Percentiles rank a stretch among this genome's conserved stretches.
phyloP scores from a whole-genome alignment of 352 stramenopile genomes.

The Pythium myriotylum region DNA sequence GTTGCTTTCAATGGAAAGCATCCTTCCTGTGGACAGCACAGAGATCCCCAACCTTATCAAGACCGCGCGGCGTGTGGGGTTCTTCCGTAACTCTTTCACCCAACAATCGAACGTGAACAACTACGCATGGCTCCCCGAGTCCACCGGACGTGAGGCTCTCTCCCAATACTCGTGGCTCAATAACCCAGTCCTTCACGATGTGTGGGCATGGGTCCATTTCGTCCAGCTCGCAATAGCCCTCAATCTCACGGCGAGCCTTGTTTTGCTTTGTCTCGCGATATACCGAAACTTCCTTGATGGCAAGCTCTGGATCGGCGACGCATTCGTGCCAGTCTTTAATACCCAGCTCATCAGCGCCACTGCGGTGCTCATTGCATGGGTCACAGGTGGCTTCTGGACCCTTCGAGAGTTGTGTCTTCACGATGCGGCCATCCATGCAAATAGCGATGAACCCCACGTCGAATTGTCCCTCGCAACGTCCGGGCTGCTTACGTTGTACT shows the following conservation, averaged over 20 bases:
- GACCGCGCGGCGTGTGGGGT: constrained; percentile 9
- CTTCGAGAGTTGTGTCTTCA: constrained; percentile 39
- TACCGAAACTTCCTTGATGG: constrained; percentile 34
- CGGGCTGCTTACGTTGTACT: constrained; percentile 41
- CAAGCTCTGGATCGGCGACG: too few relatives aligned
- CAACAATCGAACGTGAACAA: constrained; percentile 27
- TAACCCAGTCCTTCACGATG: constrained; percentile 35
- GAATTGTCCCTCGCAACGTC: not conserved
- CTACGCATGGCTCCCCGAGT: not conserved
- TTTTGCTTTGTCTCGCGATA: constrained; percentile 1
- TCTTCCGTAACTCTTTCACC: constrained; percentile 13
- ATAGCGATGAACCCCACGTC: not conserved
- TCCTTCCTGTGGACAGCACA: not conserved
- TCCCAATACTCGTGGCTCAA: constrained; percentile 22
- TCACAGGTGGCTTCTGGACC: constrained; percentile 46
- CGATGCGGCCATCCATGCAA: constrained; percentile 5
- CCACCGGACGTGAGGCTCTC: not conserved
- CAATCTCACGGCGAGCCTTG: not conserved
- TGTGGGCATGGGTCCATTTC: constrained; percentile 54
- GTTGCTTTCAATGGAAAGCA: not conserved
- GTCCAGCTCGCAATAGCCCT: constrained; percentile 52
- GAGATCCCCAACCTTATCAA: not conserved
- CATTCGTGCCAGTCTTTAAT: constrained; percentile 4
- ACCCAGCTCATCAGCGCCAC: constrained; percentile 37
- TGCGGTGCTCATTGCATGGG: constrained; percentile 40